These are phyloP conservation scores for Exsudoporus frostii DNA, from an alignment of 768 basidiomycete genomes.

Conservation along the genomic window DNA sequence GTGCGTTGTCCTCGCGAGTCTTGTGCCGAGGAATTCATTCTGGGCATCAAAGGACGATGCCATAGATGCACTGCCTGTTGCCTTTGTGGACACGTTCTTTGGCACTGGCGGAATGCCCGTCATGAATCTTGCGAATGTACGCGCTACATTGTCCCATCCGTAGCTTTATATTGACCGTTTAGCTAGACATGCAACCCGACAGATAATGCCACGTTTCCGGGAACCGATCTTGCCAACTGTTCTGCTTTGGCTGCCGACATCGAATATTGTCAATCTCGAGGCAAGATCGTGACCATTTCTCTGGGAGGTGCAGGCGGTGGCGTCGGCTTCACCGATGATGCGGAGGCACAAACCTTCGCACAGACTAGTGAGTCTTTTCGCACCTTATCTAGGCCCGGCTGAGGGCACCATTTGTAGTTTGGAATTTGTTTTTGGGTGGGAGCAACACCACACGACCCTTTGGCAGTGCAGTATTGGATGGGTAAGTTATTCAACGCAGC, in stretches of 20 bases:
- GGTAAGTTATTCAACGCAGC: conserved; percentile 28
- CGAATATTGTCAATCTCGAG: conserved; percentile 41
- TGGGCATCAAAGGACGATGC: conserved; percentile 48
- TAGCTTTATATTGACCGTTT: background rate
- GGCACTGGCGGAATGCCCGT: conserved; percentile 58
- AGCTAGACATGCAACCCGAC: conserved; percentile 41
- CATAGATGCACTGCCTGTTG: conserved; percentile 65
- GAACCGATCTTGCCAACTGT: conserved; percentile 41
- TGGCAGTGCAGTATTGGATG: conserved; percentile 44
- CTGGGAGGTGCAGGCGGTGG: conserved; percentile 43
- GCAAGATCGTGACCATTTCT: conserved; percentile 47
- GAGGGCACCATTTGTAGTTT: conserved; percentile 26
- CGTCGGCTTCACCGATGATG: conserved; percentile 38
- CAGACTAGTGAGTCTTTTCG: conserved; percentile 15
- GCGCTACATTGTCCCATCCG: conserved; percentile 6
- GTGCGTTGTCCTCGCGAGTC: conserved; percentile 29
- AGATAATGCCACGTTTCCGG: conserved; percentile 40
- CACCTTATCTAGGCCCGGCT: conserved; percentile 8
- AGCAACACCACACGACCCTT: conserved; percentile 42
- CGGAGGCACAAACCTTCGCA: conserved; percentile 35
- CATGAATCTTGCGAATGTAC: conserved; percentile 67
- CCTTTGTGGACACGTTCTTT: conserved; percentile 68
- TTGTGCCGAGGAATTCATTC: conserved; percentile 4
- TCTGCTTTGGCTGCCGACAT: conserved; percentile 40
- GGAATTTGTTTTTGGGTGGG: conserved; percentile 49